Evolutionary conservation across 2,329 filamentous ascomycete genomes (phyloP).

Genomic region (Triangularia verruculosa): DNA sequence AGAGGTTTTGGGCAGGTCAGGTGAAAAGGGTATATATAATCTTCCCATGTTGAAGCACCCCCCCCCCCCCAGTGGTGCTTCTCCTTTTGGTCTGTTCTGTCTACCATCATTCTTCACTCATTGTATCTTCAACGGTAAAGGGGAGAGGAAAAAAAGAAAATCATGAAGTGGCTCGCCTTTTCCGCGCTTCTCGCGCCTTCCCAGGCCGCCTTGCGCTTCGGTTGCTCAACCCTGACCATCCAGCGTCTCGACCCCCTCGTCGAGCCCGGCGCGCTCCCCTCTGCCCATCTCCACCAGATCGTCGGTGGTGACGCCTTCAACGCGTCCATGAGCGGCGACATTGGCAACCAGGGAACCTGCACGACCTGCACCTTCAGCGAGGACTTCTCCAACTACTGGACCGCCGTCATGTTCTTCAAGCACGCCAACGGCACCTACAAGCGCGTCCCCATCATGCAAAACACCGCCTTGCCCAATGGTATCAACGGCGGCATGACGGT

Average conservation of each 20-base stretch:
- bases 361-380: constrained; percentile 20
- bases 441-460: constrained; percentile 16
- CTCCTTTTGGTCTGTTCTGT: background rate
- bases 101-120: background rate
- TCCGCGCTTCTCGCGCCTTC: constrained; percentile 21
- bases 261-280: constrained; percentile 19
- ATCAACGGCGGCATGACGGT: constrained; percentile 27
- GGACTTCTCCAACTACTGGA: constrained; percentile 20
- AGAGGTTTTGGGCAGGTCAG: background rate
- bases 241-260: constrained; percentile 29
- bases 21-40: background rate
- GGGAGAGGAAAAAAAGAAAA: background rate
- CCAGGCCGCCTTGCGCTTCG: constrained; percentile 28
- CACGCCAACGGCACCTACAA: constrained; percentile 21
- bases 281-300: constrained; percentile 20
- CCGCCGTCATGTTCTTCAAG: constrained; percentile 23
- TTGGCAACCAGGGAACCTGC: constrained; percentile 17
- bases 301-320: constrained; percentile 17
- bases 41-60: background rate
- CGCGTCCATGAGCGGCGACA: constrained; percentile 16
- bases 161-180: constrained; percentile 25
- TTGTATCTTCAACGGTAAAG: background rate
- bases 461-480: constrained; percentile 11
- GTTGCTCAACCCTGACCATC: constrained; percentile 28
- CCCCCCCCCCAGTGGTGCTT: too few species aligned